A percentile compares a stretch with the other conserved stretches of the same genome.
These are phyloP conservation scores for Micractinium conductrix DNA, from an alignment of 139 green algal genomes.

Conservation along the genomic window DNA sequence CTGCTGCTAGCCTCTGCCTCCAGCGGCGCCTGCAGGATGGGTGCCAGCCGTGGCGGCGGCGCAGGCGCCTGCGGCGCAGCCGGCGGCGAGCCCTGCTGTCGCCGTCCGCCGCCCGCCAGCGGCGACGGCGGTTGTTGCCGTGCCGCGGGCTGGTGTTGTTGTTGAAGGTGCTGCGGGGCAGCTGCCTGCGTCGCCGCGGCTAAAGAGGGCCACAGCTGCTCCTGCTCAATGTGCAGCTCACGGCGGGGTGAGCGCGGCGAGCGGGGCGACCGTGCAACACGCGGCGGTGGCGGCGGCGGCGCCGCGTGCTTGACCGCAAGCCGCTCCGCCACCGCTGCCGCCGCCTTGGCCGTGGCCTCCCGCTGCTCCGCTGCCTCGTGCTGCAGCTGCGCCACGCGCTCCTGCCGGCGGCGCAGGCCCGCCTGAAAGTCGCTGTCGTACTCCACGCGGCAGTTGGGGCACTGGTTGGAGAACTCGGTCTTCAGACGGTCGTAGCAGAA, in stretches of 20 bases:
- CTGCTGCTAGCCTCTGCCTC: conserved; percentile 6
- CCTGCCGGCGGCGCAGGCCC: conserved; percentile 31
- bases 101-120: neutral
- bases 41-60: neutral
- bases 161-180: neutral
- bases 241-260: conserved; percentile 14
- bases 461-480: conserved; percentile 52
- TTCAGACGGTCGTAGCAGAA: conserved; percentile 64
- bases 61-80: neutral
- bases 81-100: neutral
- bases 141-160: neutral
- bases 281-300: conserved; percentile 12
- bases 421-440: conserved; percentile 33
- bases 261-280: neutral
- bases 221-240: conserved; percentile 40
- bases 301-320: neutral
- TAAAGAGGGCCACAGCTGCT: conserved; percentile 39
- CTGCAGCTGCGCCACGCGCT: conserved; percentile 20
- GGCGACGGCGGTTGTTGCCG: neutral
- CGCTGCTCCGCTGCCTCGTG: neutral
- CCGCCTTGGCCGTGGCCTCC: neutral
- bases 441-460: conserved; percentile 23
- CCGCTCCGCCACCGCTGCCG: neutral
- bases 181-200: neutral
- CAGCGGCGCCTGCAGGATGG: neutral